phyloP scores from a whole-genome alignment of 108 stramenopile species.

The Pseudonitzschia multiseries region DNA sequence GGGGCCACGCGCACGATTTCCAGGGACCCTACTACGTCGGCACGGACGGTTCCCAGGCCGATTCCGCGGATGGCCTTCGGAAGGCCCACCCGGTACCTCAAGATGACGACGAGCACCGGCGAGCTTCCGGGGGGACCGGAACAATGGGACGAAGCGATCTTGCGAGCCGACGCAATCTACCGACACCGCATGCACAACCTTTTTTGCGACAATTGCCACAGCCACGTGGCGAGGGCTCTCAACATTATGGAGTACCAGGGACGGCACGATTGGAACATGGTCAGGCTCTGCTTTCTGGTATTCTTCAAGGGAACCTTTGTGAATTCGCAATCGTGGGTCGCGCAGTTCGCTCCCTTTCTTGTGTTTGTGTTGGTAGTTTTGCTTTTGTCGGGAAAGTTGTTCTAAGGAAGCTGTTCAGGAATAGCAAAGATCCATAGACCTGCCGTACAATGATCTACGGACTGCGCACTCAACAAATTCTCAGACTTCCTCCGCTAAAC shows the following conservation, averaged over 20 bases:
- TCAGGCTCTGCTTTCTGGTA: constrained; percentile 86
- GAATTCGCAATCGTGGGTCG: constrained; percentile 8
- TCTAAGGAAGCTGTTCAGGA: neutral
- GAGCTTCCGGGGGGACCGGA: constrained; percentile 24
- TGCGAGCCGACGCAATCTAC: constrained; percentile 85
- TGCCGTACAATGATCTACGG: too few species aligned
- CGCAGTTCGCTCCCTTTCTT: constrained; percentile 68
- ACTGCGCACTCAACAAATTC: too few species aligned
- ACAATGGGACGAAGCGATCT: constrained; percentile 74
- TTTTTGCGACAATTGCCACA: constrained; percentile 93
- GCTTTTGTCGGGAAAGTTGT: constrained; percentile 21
- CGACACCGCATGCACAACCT: constrained; percentile 91
- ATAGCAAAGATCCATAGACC: neutral
- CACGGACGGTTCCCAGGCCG: constrained; percentile 41
- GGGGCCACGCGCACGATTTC: constrained; percentile 91
- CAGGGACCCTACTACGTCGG: constrained; percentile 93
- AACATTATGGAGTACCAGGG: constrained; percentile 74
- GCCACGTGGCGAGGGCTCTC: constrained; percentile 92
- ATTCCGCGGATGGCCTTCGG: constrained; percentile 72
- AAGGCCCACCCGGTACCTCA: constrained; percentile 57
- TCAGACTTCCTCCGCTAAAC: too few species aligned
- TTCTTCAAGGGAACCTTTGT: constrained; percentile 87
- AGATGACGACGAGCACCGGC: constrained; percentile 29
- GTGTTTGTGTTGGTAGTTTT: constrained; percentile 41
- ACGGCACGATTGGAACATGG: constrained; percentile 90